Evolutionary conservation across 768 basidiomycete species (phyloP).

Genomic region (Mycena capillaripes): DNA sequence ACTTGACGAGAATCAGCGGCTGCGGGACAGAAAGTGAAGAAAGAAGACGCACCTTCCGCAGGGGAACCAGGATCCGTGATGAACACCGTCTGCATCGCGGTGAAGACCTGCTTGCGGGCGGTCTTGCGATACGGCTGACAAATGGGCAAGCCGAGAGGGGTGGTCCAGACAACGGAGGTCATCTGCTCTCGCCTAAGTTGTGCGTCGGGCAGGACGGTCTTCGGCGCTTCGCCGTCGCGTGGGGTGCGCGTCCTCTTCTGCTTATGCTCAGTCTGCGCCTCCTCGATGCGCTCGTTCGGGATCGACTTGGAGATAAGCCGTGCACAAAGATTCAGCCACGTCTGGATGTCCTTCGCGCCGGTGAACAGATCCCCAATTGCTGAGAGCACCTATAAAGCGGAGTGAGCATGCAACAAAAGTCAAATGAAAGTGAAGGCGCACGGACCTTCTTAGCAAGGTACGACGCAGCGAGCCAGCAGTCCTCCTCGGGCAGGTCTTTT

Average conservation of each 20-base stretch:
- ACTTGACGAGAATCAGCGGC: constrained; percentile 56
- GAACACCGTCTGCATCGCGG: constrained; percentile 87
- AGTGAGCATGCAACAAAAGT: constrained; percentile 10
- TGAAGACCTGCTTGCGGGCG: constrained; percentile 86
- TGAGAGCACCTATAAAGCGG: constrained; percentile 64
- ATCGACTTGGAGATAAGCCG: constrained; percentile 90
- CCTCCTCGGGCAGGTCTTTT: constrained; percentile 77
- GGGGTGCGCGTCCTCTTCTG: constrained; percentile 20
- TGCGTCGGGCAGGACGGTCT: constrained; percentile 43
- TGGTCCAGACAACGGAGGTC: constrained; percentile 97
- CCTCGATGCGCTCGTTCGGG: constrained; percentile 74
- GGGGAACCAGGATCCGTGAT: constrained; percentile 89
- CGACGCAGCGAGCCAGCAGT: constrained; percentile 79
- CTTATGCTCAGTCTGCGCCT: constrained; percentile 51
- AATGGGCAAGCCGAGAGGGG: constrained; percentile 93
- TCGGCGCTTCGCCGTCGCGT: constrained; percentile 18
- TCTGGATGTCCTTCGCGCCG: constrained; percentile 93
- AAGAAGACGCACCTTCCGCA: constrained; percentile 66
- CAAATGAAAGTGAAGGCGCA: neutral
- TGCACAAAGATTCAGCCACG: constrained; percentile 89
- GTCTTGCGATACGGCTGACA: constrained; percentile 95
- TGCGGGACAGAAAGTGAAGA: constrained; percentile 5
- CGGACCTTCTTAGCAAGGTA: constrained; percentile 86
- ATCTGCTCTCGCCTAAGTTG: constrained; percentile 89
- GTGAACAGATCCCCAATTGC: constrained; percentile 94